These are phyloP conservation scores for Parathielavia appendiculata DNA, from an alignment of 495 filamentous ascomycete species.

Conservation along the genomic window DNA sequence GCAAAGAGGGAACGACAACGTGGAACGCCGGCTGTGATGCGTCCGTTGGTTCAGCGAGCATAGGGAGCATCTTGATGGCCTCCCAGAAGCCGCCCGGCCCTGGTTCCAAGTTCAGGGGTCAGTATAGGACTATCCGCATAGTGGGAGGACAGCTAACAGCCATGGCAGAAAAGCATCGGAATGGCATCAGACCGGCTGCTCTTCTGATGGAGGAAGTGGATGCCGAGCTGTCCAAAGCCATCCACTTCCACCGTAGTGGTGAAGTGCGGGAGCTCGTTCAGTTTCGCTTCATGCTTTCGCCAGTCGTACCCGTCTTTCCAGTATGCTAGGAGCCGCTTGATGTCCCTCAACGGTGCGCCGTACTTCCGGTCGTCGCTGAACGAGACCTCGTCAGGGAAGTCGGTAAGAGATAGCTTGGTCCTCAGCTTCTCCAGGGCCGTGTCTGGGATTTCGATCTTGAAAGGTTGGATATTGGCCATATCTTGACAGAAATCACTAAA, in stretches of 20 bases:
- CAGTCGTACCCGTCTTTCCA: slow-evolving; percentile 4
- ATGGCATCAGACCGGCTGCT: neutral
- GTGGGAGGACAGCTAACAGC: neutral
- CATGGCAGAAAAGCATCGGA: neutral
- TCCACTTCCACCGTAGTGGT: neutral
- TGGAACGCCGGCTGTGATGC: neutral
- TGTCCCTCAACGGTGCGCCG: neutral
- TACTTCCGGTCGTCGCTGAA: neutral
- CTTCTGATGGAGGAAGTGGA: slow-evolving; percentile 4
- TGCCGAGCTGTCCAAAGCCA: neutral
- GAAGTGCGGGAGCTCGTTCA: neutral
- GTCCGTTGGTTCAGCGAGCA: neutral
- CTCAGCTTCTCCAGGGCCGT: neutral
- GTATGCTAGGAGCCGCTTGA: neutral
- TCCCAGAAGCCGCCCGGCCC: neutral
- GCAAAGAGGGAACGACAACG: neutral
- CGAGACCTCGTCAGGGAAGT: neutral
- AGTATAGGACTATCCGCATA: neutral
- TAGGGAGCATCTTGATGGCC: neutral
- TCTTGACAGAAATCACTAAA: too few species aligned
- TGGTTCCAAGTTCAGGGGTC: neutral
- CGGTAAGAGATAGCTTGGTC: neutral
- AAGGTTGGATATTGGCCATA: neutral
- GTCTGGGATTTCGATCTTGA: neutral
- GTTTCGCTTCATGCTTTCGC: neutral